Conservation (phyloP, 2,329 filamentous ascomycete species). For the Epichloe brachyelytri region DNA sequence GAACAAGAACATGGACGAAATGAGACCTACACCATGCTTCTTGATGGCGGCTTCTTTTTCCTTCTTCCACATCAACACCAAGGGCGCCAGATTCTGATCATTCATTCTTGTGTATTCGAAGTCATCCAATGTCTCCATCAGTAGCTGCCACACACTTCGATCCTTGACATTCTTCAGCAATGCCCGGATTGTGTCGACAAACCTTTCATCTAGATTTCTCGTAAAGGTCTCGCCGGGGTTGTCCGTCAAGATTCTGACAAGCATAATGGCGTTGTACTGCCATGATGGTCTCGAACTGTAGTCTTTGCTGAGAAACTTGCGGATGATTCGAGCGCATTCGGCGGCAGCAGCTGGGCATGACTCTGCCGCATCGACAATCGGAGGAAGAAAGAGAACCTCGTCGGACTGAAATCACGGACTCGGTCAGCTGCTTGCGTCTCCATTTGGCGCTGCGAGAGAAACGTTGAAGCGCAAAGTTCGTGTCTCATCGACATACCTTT, state of each 20-base stretch:
- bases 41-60: constrained; percentile 59
- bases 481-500: constrained; percentile 26
- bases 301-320: constrained; percentile 68
- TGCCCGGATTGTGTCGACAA: constrained; percentile 62
- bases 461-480: background rate
- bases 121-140: constrained; percentile 74
- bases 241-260: constrained; percentile 80
- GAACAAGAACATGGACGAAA: background rate
- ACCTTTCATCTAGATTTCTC: constrained; percentile 77
- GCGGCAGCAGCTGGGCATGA: constrained; percentile 77
- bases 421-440: background rate
- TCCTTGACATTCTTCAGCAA: constrained; percentile 61
- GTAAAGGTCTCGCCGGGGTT: constrained; percentile 88
- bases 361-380: constrained; percentile 89
- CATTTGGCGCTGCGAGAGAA: background rate
- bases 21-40: constrained; percentile 32
- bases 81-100: constrained; percentile 58
- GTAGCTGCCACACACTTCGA: constrained; percentile 66
- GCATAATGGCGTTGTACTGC: constrained; percentile 95
- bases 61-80: constrained; percentile 80
- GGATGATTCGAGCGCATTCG: constrained; percentile 67
- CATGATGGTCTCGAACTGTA: constrained; percentile 52
- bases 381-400: constrained; percentile 83
- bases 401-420: constrained; percentile 45
- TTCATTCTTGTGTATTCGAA: constrained; percentile 59